Base-by-base conservation (phyloP, 371 early-diverging fungal genomes). In the Apophysomyces trapeziformis region DNA sequence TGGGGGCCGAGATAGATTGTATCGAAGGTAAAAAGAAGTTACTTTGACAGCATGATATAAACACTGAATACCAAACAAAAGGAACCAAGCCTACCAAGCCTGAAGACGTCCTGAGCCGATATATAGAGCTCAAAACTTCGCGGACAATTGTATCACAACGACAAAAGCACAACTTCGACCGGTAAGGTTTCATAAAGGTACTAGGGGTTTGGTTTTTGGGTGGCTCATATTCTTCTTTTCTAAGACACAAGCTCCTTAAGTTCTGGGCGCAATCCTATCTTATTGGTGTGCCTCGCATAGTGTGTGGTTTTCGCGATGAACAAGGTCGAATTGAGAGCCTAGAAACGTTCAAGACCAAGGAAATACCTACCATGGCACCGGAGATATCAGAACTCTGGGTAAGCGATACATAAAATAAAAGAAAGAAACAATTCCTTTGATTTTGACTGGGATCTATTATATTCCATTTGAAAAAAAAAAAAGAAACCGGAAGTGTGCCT, bases 1-100 rank as follows among this genome's bases (percentile, higher is more conserved):
- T 96, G 80, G 98, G 95, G 1, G 98, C 94, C 1, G 98, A 97
- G 66, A 93, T 96, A 7, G 97, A 96, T 72, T 97, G 96, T 72
- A 80, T 89, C 12, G 68, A 75, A 67, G 82, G 88, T 73, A 26
- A 26, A 81, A 21, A 11, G 6, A n/a, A 41, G 13, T 18, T 21
- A 21, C 6, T 36, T 7, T 7, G 36, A 54, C n/a, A 38, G 0
- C n/a, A 35, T 35, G 13, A 38, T 2, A 8, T 11, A 18, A 11
- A 37, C 56, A 5, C 11, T 16, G 38, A 38, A n/a, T 2, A n/a
- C 3, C 21, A 26, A 8, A 2, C 7, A 57, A 61, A 61, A 78
- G 85, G 78, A 56, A 65, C 67, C 4, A 82, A 85, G 67, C 78
- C 76, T 8, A 66, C 61, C 0, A 14, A 47, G 11, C 54, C 39